Evolutionary conservation across 225 moss, liverwort and hornwort species (phyloP).

Genomic region (Lunularia cruciata): DNA sequence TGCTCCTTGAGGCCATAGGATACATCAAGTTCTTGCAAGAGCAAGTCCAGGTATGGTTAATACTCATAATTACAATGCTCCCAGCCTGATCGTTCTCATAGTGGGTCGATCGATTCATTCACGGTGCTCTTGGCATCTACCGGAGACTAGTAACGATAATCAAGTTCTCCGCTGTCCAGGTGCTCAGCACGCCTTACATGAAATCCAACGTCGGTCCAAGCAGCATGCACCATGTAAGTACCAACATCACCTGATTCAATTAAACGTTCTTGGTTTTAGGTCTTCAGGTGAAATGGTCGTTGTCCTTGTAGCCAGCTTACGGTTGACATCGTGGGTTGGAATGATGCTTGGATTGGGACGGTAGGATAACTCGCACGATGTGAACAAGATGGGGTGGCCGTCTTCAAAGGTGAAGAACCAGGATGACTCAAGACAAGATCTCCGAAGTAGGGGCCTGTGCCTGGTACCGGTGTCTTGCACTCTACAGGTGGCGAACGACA

Average conservation of each 20-base stretch:
- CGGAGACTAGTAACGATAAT: too few species aligned
- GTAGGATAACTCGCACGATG: slow-evolving; percentile 38
- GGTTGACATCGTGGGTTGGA: neutral
- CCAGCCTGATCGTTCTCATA: neutral
- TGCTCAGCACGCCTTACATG: slow-evolving; percentile 60
- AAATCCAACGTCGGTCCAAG: slow-evolving; percentile 39
- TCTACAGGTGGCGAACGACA: slow-evolving; percentile 54
- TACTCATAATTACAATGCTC: neutral
- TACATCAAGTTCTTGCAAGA: slow-evolving; percentile 60
- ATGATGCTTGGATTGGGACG: neutral
- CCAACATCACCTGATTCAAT: too few species aligned
- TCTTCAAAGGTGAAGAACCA: slow-evolving; percentile 27
- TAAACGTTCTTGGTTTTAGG: neutral
- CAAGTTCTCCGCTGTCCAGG: too few species aligned
- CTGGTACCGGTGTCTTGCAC: slow-evolving; percentile 60
- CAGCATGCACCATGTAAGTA: slow-evolving; percentile 44
- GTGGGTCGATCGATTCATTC: too few species aligned
- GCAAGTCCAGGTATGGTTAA: slow-evolving; percentile 47
- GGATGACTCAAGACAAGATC: slow-evolving; percentile 42
- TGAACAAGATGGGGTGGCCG: slow-evolving; percentile 29
- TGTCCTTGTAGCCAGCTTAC: neutral
- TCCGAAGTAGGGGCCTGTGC: slow-evolving; percentile 52
- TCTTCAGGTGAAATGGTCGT: neutral
- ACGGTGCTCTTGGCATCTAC: too few species aligned
- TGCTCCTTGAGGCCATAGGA: slow-evolving; percentile 54